Evolutionary conservation across 441 rosid species (phyloP).

Genomic region (Gossypium trilobum): DNA sequence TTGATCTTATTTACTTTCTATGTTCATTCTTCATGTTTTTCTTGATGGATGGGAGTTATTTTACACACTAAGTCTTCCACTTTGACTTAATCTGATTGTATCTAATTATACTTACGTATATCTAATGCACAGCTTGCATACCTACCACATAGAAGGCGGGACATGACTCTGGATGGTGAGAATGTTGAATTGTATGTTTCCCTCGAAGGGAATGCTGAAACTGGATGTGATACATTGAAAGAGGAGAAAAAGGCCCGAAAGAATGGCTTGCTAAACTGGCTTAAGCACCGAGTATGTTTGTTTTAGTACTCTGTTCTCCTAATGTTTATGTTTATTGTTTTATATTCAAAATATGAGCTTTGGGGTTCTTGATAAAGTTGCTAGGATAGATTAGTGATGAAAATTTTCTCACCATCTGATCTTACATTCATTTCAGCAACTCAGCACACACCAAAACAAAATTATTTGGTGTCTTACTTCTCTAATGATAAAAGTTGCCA

Average conservation of each 20-base stretch:
- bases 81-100: background rate
- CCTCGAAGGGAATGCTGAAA: constrained; percentile 35
- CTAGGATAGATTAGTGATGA: background rate
- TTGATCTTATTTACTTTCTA: constrained; percentile 7
- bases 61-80: background rate
- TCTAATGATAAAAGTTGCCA: background rate
- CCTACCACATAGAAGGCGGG: constrained; percentile 85
- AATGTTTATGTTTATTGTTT: background rate
- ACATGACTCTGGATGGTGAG: constrained; percentile 78
- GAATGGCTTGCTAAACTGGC: constrained; percentile 88
- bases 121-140: constrained; percentile 68
- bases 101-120: constrained; percentile 26
- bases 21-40: background rate
- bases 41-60: background rate
- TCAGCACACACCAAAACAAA: background rate
- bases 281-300: constrained; percentile 66
- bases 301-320: constrained; percentile 10
- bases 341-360: background rate
- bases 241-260: constrained; percentile 81
- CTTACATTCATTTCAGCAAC: background rate
- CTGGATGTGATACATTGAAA: constrained; percentile 41
- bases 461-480: background rate
- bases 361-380: constrained; percentile 6
- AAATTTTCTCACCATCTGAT: constrained; percentile 13
- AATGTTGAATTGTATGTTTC: constrained; percentile 68